A percentile compares a stretch with the other conserved stretches of the same genome.
phyloP scores from a whole-genome alignment of 164 flowering plant species.

The Stephania cephalantha region DNA sequence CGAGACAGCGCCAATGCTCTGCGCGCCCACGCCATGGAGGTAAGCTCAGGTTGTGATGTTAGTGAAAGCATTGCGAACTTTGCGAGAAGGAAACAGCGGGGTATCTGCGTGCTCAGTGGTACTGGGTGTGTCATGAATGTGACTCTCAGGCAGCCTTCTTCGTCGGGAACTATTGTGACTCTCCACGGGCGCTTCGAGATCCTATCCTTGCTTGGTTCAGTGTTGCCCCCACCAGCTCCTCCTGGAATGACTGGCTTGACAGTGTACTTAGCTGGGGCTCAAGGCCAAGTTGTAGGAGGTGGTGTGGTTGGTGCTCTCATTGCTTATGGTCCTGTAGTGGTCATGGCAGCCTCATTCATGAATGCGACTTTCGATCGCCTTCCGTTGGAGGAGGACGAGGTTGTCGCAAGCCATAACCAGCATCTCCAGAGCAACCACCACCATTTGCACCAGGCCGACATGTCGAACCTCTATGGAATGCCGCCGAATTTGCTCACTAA shows the following conservation, averaged over 20 bases:
- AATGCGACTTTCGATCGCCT: constrained; percentile 76
- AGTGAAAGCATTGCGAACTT: constrained; percentile 53
- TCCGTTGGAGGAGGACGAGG: constrained; percentile 57
- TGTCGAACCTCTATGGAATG: constrained; percentile 42
- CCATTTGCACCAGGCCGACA: constrained; percentile 33
- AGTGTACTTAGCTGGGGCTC: constrained; percentile 67
- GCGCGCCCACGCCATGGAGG: constrained; percentile 83
- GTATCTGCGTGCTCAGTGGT: constrained; percentile 64
- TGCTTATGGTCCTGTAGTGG: constrained; percentile 81
- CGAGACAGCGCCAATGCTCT: constrained; percentile 73
- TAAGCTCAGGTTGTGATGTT: constrained; percentile 73
- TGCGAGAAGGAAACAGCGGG: constrained; percentile 63
- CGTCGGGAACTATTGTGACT: constrained; percentile 63
- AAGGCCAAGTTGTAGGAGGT: constrained; percentile 85
- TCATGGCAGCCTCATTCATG: constrained; percentile 88
- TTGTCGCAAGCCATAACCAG: constrained; percentile 33
- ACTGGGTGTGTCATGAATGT: constrained; percentile 75
- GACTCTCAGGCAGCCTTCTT: constrained; percentile 58
- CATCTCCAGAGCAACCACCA: constrained; percentile 34
- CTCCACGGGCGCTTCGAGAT: constrained; percentile 87
- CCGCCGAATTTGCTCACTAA: constrained; percentile 53
- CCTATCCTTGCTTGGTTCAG: constrained; percentile 65
- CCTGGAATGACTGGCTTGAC: constrained; percentile 72
- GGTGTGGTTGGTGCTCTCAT: constrained; percentile 76
- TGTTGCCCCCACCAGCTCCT: constrained; percentile 78